Evolutionary conservation across 2,329 filamentous ascomycete genomes (phyloP).

Genomic region (Epichloe gansuensis): DNA sequence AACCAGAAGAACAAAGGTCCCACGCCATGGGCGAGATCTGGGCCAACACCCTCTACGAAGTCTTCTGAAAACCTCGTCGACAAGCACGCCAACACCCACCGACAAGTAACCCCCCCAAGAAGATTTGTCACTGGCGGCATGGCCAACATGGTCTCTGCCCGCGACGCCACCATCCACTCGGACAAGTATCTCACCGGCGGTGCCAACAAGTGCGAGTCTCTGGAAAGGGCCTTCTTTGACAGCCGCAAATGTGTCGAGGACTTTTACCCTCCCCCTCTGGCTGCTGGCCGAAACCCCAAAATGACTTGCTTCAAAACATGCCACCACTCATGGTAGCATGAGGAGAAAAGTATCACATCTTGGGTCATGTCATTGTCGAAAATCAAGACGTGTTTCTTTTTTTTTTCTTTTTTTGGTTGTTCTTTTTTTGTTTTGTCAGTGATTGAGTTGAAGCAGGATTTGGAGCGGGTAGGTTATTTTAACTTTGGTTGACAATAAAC

Average conservation of each 20-base stretch:
- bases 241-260: constrained; percentile 19
- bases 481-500: too few species aligned
- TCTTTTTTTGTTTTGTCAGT: too few species aligned
- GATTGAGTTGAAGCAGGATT: too few species aligned
- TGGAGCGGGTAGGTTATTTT: too few species aligned
- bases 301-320: too few species aligned
- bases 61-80: constrained; percentile 47
- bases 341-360: too few species aligned
- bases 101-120: constrained; percentile 27
- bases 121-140: background rate
- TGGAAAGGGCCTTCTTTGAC: constrained; percentile 33
- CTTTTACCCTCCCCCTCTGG: constrained; percentile 17
- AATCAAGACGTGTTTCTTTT: too few species aligned
- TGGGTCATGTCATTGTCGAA: too few species aligned
- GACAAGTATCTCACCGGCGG: constrained; percentile 15
- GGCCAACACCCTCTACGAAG: constrained; percentile 40
- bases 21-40: constrained; percentile 40
- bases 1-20: constrained; percentile 23
- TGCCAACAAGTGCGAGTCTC: constrained; percentile 22
- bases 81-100: constrained; percentile 38
- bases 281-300: constrained; percentile 9
- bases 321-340: too few species aligned
- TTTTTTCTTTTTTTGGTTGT: too few species aligned
- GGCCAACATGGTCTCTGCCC: too few species aligned
- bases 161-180: too few species aligned